phyloP scores from a whole-genome alignment of 768 basidiomycete genomes.

The Dentipellis fragilis region DNA sequence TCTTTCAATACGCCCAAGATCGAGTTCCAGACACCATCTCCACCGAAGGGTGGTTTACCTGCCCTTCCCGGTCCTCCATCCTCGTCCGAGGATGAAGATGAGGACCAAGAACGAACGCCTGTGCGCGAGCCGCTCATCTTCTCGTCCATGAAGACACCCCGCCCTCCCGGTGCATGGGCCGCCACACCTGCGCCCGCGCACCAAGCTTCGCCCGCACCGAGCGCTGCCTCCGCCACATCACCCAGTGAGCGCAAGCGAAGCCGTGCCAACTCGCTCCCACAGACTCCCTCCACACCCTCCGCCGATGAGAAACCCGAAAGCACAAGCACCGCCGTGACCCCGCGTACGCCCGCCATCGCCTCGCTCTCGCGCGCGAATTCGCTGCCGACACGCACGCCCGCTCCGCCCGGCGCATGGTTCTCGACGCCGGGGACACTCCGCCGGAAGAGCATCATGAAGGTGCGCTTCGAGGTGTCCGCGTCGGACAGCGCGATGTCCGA shows the following conservation, averaged over 20 bases:
- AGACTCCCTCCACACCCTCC: conserved; percentile 6
- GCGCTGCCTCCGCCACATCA: background rate
- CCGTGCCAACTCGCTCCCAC: conserved; percentile 12
- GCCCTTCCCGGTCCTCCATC: conserved; percentile 60
- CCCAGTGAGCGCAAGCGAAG: conserved; percentile 2
- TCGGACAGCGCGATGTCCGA: conserved; percentile 22
- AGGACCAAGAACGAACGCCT: conserved; percentile 21
- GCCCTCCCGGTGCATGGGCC: conserved; percentile 36
- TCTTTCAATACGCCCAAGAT: conserved; percentile 32
- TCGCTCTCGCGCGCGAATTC: conserved; percentile 7
- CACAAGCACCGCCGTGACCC: background rate
- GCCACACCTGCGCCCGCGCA: conserved; percentile 26
- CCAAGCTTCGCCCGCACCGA: conserved; percentile 10
- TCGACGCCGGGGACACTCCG: conserved; percentile 36
- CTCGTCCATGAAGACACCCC: conserved; percentile 33
- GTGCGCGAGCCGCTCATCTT: conserved; percentile 13
- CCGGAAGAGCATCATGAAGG: conserved; percentile 54
- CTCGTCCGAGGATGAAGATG: conserved; percentile 34
- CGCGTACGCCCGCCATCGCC: background rate
- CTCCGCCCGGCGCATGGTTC: conserved; percentile 35
- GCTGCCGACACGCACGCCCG: conserved; percentile 28
- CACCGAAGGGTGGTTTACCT: conserved; percentile 43
- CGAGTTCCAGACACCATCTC: conserved; percentile 54
- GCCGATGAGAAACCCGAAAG: background rate
- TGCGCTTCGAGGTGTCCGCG: conserved; percentile 51